Evolutionary conservation across 2,329 filamentous ascomycete species (phyloP).

Genomic region (Ceratocystis albifundus): DNA sequence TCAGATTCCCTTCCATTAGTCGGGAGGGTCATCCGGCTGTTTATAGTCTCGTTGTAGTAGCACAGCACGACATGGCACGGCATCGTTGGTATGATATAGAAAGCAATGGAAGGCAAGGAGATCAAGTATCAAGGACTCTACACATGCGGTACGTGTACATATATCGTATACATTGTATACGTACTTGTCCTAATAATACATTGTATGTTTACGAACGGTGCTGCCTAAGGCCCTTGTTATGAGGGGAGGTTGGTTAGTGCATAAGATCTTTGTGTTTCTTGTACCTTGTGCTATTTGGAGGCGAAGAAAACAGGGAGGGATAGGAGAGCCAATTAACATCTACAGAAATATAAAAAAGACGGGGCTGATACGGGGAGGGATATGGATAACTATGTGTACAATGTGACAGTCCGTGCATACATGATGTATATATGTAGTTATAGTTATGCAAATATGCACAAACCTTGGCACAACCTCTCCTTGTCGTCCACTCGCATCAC

Average conservation of each 20-base stretch:
- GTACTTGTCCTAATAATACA: neutral
- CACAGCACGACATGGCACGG: too few species aligned
- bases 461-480: neutral
- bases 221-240: conserved; percentile 1
- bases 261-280: neutral
- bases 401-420: neutral
- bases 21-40: neutral
- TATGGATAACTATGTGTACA: neutral
- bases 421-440: neutral
- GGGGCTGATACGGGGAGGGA: neutral
- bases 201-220: neutral
- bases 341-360: neutral
- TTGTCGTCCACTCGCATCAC: too few species aligned
- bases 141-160: too few species aligned
- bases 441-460: neutral
- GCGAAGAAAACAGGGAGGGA: neutral
- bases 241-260: conserved; percentile 3
- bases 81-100: neutral
- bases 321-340: too few species aligned
- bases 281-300: neutral
- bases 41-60: too few species aligned
- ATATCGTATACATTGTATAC: neutral
- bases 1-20: neutral
- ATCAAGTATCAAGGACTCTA: too few species aligned
- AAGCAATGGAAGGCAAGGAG: neutral